Conservation (phyloP, 208 protist genomes). For the Leishmania major region DNA sequence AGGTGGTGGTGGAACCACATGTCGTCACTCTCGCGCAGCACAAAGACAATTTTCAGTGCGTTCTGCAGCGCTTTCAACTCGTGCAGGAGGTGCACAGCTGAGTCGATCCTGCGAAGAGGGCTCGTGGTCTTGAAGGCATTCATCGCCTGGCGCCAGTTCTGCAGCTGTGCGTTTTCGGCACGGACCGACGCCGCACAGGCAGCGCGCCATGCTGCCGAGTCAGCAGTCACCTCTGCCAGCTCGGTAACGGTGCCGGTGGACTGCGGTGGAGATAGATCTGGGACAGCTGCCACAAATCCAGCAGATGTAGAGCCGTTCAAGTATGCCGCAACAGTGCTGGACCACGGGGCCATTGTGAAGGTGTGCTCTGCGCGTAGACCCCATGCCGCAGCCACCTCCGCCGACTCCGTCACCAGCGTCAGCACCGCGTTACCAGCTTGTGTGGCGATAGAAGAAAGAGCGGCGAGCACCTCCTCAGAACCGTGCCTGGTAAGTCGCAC, state of each 20-base stretch:
- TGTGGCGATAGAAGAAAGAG: conserved; percentile 28
- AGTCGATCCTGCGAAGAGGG: conserved; percentile 38
- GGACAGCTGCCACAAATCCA: background rate
- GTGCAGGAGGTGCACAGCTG: conserved; percentile 29
- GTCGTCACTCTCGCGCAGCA: conserved; percentile 49
- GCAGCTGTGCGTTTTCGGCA: conserved; percentile 13
- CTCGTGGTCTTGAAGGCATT: conserved; percentile 17
- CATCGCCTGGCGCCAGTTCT: conserved; percentile 23
- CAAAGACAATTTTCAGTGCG: conserved; percentile 43
- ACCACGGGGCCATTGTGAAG: conserved; percentile 18
- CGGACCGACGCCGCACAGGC: background rate
- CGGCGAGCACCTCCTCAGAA: conserved; percentile 38
- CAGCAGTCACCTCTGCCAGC: conserved; percentile 13
- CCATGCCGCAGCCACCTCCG: conserved; percentile 34
- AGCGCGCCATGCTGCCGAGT: background rate
- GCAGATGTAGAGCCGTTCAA: background rate
- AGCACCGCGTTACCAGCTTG: conserved; percentile 36
- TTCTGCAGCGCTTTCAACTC: conserved; percentile 33
- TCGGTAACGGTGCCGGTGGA: conserved; percentile 2
- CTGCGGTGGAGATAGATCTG: background rate
- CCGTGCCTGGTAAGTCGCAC: conserved; percentile 37
- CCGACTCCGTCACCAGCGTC: conserved; percentile 37
- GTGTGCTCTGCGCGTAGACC: conserved; percentile 22
- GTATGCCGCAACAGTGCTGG: conserved; percentile 10
- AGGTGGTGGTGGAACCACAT: conserved; percentile 43